Evolutionary conservation across 495 filamentous ascomycete species (phyloP).

Genomic region (Aspergillus mulundensis): DNA sequence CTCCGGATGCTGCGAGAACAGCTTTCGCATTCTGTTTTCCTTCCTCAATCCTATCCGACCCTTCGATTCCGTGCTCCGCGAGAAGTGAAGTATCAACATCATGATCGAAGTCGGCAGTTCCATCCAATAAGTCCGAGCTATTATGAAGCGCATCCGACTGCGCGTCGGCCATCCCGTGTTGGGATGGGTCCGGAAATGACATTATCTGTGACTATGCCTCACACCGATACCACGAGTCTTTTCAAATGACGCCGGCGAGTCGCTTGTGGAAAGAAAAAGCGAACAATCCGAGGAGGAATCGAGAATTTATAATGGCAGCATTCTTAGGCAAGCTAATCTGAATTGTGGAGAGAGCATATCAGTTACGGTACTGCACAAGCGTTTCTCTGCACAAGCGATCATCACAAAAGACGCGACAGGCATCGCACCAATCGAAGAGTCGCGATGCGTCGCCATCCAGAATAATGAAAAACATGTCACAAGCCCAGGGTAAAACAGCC

Average conservation of each 20-base stretch:
- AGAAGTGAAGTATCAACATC: slow-evolving; percentile 22
- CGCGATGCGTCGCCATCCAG: slow-evolving; percentile 10
- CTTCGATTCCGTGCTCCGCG: slow-evolving; percentile 27
- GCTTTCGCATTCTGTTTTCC: slow-evolving; percentile 58
- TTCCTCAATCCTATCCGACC: slow-evolving; percentile 44
- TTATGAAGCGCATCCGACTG: slow-evolving; percentile 27
- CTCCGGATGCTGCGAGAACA: slow-evolving; percentile 49
- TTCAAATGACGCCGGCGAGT: slow-evolving; percentile 6
- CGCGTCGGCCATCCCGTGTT: slow-evolving; percentile 23
- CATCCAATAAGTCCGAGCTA: slow-evolving; percentile 20
- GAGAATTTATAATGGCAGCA: slow-evolving; percentile 30
- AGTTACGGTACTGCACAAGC: slow-evolving; percentile 16
- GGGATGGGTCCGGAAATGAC: slow-evolving; percentile 37
- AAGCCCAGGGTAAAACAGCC: not conserved
- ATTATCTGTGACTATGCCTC: slow-evolving; percentile 21
- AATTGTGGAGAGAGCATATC: slow-evolving; percentile 11
- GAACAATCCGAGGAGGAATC: slow-evolving; percentile 4
- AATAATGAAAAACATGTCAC: slow-evolving; percentile 6
- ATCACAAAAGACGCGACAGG: slow-evolving; percentile 19
- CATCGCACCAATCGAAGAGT: slow-evolving; percentile 14
- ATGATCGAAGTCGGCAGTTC: slow-evolving; percentile 20
- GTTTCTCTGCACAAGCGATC: not conserved
- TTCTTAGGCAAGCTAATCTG: slow-evolving; percentile 29
- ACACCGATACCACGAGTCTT: not conserved
- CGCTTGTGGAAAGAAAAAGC: slow-evolving; percentile 18